A percentile compares a stretch with the other conserved stretches of the same genome.
Evolutionary conservation across 441 rosid species (phyloP).

Genomic region (Manihot esculenta): DNA sequence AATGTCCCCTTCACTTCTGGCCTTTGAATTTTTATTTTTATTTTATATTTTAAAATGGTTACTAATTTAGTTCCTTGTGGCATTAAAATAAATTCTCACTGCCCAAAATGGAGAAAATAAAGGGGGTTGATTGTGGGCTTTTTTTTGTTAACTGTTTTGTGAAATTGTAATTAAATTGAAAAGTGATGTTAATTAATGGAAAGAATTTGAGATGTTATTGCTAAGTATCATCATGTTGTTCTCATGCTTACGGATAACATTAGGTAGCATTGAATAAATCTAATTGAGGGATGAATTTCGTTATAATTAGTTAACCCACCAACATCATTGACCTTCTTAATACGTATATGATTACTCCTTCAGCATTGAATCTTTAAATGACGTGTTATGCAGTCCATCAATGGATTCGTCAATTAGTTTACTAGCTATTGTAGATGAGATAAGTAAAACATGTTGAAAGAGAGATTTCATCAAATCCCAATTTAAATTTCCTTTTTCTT

Average conservation of each 20-base stretch:
- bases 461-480: not conserved
- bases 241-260: not conserved
- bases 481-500: no score
- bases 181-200: not conserved
- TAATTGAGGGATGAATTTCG: not conserved
- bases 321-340: constrained; percentile 1
- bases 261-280: not conserved
- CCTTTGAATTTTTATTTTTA: constrained; percentile 32
- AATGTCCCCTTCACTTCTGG: constrained; percentile 64
- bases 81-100: not conserved
- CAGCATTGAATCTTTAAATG: not conserved
- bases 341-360: not conserved
- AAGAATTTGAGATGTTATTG: not conserved
- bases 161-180: not conserved
- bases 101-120: not conserved
- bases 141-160: no score
- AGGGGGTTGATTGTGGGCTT: not conserved
- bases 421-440: not conserved
- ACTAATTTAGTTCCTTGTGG: not conserved
- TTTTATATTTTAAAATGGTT: not conserved
- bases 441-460: not conserved
- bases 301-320: not conserved
- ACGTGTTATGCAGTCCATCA: constrained; percentile 7
- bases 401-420: not conserved
- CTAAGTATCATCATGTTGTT: not conserved